These are phyloP conservation scores for Tremella fuciformis DNA, from an alignment of 768 basidiomycete species.

Conservation along the genomic window DNA sequence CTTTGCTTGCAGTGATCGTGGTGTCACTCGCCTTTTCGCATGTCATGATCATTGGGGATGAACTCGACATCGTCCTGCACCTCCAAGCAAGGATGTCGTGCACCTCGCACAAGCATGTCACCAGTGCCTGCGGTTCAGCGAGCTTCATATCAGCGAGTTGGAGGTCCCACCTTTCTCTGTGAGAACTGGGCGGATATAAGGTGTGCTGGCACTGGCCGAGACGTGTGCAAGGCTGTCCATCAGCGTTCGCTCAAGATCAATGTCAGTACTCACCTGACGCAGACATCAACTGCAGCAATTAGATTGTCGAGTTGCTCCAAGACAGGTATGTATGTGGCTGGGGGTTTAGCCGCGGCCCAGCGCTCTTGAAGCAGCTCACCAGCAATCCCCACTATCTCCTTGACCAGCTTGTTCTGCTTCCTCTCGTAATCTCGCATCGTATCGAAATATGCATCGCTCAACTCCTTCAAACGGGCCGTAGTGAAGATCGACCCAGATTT, in stretches of 20 bases:
- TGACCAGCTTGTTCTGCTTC: constrained; percentile 77
- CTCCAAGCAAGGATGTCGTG: constrained; percentile 93
- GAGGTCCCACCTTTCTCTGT: constrained; percentile 64
- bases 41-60: constrained; percentile 91
- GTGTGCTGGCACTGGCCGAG: constrained; percentile 75
- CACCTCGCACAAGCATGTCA: constrained; percentile 73
- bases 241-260: neutral
- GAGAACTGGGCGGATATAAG: constrained; percentile 82
- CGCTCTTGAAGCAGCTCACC: constrained; percentile 57
- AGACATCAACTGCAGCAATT: constrained; percentile 86
- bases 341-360: neutral
- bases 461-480: constrained; percentile 67
- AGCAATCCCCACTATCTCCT: constrained; percentile 88
- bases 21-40: constrained; percentile 69
- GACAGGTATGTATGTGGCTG: constrained; percentile 87
- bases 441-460: constrained; percentile 70
- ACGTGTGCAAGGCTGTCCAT: constrained; percentile 70
- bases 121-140: constrained; percentile 63
- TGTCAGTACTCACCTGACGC: constrained; percentile 63
- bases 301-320: constrained; percentile 78
- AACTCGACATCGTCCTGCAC: constrained; percentile 93
- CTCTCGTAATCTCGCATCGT: constrained; percentile 66
- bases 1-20: neutral
- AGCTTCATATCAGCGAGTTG: neutral
- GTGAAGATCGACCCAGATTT: constrained; percentile 89